Evolutionary conservation across 176 grass and related monocot genomes (phyloP).

Genomic region (Pontederia crassipes): DNA sequence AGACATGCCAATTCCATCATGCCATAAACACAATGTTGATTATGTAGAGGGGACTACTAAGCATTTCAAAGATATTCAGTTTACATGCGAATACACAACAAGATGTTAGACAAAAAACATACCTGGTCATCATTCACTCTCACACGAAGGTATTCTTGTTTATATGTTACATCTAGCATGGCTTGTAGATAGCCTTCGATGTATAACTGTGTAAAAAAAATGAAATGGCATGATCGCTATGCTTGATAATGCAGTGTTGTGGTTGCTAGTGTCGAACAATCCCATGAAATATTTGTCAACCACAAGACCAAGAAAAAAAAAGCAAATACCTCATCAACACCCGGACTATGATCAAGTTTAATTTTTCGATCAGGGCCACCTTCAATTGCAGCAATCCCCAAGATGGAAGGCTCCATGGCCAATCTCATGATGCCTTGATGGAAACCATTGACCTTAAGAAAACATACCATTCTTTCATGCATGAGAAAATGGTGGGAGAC

Average conservation of each 20-base stretch:
- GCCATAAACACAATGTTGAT: no score
- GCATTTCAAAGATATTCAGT: neutral
- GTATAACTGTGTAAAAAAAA: constrained; percentile 43
- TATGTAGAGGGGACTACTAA: no score
- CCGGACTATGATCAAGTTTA: constrained; percentile 67
- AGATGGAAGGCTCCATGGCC: constrained; percentile 82
- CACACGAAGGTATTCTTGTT: constrained; percentile 77
- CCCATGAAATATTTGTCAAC: constrained; percentile 1
- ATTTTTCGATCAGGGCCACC: constrained; percentile 79
- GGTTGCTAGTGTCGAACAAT: neutral
- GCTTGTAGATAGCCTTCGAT: constrained; percentile 85
- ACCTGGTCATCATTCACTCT: constrained; percentile 74
- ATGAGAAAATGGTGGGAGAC: constrained; percentile 1
- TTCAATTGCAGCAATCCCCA: constrained; percentile 75
- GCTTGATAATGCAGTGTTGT: neutral
- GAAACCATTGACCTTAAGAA: constrained; percentile 63
- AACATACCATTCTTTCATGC: constrained; percentile 11
- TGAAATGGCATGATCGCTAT: neutral
- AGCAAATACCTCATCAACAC: constrained; percentile 59
- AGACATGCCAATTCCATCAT: no score
- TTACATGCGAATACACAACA: neutral
- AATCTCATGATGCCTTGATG: constrained; percentile 75
- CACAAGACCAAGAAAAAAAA: neutral
- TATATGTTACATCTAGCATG: constrained; percentile 73
- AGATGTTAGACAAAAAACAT: constrained; percentile 10